Evolutionary conservation across 2,329 filamentous ascomycete genomes (phyloP).

Genomic region (Botrytis fragariae): DNA sequence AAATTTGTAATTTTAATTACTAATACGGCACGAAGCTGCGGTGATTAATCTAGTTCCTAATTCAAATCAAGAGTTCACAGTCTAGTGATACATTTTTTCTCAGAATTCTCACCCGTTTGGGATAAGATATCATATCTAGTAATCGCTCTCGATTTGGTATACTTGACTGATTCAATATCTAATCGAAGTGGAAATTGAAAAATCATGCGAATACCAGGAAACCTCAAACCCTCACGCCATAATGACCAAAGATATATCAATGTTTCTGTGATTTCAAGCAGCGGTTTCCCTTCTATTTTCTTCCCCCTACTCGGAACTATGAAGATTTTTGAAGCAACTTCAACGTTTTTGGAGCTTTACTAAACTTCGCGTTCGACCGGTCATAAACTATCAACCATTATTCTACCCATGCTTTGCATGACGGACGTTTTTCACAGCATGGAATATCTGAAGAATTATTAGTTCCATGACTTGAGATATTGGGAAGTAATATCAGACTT

Average conservation of each 20-base stretch:
- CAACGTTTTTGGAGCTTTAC: background rate
- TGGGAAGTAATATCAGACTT: background rate
- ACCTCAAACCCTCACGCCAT: background rate
- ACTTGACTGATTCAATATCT: background rate
- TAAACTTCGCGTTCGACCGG: no score
- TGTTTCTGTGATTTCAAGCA: background rate
- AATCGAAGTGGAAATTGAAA: background rate
- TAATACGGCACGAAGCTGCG: background rate
- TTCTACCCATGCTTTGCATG: background rate
- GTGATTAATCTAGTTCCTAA: background rate
- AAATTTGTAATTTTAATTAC: background rate
- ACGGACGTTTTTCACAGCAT: background rate
- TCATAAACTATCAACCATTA: background rate
- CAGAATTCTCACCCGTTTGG: no score
- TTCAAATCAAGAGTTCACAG: no score
- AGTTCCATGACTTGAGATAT: background rate
- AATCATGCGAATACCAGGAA: background rate
- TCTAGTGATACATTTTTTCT: background rate
- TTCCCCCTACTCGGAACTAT: no score
- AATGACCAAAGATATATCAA: background rate
- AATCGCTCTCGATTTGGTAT: no score
- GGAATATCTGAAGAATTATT: background rate
- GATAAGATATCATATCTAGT: background rate
- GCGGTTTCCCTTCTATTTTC: background rate
- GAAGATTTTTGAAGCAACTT: background rate